Percentiles rank a stretch among this genome's conserved stretches.
Conservation (phyloP, 345 rosid genomes). For the Ceriops zippeliana region DNA sequence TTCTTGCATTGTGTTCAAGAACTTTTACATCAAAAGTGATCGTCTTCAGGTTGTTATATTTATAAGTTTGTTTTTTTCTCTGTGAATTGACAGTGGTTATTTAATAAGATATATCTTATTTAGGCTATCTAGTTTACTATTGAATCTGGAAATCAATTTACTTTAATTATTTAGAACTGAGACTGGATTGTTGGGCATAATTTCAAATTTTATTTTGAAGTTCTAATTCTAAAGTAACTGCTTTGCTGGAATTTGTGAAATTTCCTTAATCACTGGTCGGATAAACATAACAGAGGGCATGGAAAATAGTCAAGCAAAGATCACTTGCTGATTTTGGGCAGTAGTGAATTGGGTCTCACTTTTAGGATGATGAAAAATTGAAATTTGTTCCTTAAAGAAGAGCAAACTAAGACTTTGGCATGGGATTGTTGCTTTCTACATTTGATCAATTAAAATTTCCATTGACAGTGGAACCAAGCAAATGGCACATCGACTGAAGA, state of each 20-base stretch:
- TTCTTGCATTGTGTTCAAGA: constrained; percentile 84
- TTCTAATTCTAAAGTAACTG: no score
- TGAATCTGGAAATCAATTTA: not conserved
- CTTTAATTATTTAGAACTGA: no score
- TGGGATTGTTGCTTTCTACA: not conserved
- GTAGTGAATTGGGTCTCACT: not conserved
- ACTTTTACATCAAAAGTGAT: constrained; percentile 81
- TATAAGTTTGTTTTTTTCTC: not conserved
- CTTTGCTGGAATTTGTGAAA: no score
- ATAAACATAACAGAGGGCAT: no score
- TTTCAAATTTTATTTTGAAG: no score
- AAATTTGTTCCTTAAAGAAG: not conserved
- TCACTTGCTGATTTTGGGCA: no score
- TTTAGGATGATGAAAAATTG: not conserved
- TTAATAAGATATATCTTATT: not conserved
- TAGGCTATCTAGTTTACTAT: not conserved
- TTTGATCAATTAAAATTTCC: constrained; percentile 15
- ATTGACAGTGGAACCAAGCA: constrained; percentile 85
- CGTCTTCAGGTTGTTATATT: constrained; percentile 66
- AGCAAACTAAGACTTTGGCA: not conserved
- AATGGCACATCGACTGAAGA: constrained; percentile 93
- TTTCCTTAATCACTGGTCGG: no score
- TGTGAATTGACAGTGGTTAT: not conserved
- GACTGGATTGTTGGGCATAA: no score
- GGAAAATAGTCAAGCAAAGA: no score